phyloP scores from a whole-genome alignment of 257 asterid genomes.

The Perilla frutescens region DNA sequence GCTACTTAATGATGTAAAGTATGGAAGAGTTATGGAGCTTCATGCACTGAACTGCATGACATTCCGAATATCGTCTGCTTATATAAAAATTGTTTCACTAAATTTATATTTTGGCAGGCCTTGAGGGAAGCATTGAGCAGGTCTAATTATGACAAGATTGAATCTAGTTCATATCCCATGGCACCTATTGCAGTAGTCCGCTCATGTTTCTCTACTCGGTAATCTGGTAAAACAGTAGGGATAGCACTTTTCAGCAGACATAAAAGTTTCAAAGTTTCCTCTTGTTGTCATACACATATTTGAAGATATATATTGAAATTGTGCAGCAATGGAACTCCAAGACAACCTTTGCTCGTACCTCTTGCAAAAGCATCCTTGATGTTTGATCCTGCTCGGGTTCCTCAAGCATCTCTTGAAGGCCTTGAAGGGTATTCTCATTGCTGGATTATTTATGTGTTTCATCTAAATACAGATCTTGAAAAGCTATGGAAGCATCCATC shows the following conservation, averaged over 20 bases:
- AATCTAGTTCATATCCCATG: slow-evolving; percentile 74
- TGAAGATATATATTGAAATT: neutral
- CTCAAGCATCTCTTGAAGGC: slow-evolving; percentile 89
- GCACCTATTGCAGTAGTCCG: slow-evolving; percentile 72
- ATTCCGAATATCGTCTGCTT: neutral
- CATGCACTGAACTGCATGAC: neutral
- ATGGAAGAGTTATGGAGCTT: neutral
- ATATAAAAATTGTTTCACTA: neutral
- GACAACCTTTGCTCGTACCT: slow-evolving; percentile 97
- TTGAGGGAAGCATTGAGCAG: slow-evolving; percentile 67
- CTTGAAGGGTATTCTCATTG: slow-evolving; percentile 90
- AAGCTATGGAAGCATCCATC: slow-evolving; percentile 94
- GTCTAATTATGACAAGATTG: slow-evolving; percentile 42
- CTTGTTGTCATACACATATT: slow-evolving; percentile 3
- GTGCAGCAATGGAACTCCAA: slow-evolving; percentile 90
- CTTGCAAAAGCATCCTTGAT: slow-evolving; percentile 81
- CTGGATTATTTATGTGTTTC: slow-evolving; percentile 94
- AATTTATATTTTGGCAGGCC: slow-evolving; percentile 48
- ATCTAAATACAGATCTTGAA: slow-evolving; percentile 86
- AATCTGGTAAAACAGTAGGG: slow-evolving; percentile 30
- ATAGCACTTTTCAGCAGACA: neutral
- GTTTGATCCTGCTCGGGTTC: slow-evolving; percentile 75
- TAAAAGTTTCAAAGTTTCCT: neutral
- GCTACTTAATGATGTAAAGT: slow-evolving; percentile 10
- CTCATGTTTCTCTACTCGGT: slow-evolving; percentile 94